Evolutionary conservation across 2,329 filamentous ascomycete genomes (phyloP).

Genomic region (Arthrobotrys megalospora): DNA sequence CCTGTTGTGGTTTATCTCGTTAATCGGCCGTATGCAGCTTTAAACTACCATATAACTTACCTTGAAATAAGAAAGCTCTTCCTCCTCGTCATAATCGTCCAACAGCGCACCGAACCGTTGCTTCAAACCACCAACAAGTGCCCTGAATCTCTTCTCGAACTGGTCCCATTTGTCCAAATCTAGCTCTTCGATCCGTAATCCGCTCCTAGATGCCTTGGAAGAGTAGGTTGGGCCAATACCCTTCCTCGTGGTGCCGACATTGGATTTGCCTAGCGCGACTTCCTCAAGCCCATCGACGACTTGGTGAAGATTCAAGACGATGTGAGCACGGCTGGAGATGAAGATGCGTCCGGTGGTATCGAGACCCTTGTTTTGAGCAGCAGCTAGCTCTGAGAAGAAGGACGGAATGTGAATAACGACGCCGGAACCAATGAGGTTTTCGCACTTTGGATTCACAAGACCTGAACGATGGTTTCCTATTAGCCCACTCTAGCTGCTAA

Average conservation of each 20-base stretch:
- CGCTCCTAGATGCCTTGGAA: conserved; percentile 76
- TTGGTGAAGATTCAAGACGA: conserved; percentile 77
- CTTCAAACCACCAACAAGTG: conserved; percentile 75
- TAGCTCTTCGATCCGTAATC: conserved; percentile 77
- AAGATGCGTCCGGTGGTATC: conserved; percentile 74
- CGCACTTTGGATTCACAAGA: conserved; percentile 78
- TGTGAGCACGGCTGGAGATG: conserved; percentile 76
- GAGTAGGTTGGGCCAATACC: conserved; percentile 74
- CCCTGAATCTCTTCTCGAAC: conserved; percentile 78
- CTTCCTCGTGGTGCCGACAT: conserved; percentile 70
- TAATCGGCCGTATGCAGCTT: neutral
- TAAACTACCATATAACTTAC: conserved; percentile 61
- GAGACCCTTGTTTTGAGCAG: conserved; percentile 75
- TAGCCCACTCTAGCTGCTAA: neutral
- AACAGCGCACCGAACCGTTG: conserved; percentile 79
- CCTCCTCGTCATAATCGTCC: conserved; percentile 77
- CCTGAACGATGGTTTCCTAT: conserved; percentile 70
- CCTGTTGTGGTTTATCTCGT: conserved; percentile 62
- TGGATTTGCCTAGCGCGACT: conserved; percentile 69
- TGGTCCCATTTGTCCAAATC: conserved; percentile 73
- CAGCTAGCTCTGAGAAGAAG: conserved; percentile 78
- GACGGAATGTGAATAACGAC: conserved; percentile 78
- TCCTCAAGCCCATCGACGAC: conserved; percentile 79
- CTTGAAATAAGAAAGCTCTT: conserved; percentile 77
- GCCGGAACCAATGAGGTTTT: conserved; percentile 81